A percentile compares a stretch with the other conserved stretches of the same genome.
Evolutionary conservation across 768 basidiomycete genomes (phyloP).

Genomic region (Xanthoconium stramineum): DNA sequence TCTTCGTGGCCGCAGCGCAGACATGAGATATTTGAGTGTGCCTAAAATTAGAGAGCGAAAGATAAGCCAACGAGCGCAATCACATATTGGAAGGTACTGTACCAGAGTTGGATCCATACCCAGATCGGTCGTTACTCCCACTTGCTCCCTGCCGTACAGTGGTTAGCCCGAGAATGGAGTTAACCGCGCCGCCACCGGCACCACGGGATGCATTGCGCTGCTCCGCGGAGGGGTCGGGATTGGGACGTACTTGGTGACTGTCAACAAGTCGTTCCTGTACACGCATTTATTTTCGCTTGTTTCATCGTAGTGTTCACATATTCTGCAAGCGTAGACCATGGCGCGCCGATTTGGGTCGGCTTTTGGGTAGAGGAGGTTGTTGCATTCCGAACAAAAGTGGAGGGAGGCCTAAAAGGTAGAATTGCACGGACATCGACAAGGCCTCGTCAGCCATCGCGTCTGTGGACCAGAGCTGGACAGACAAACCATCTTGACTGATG

Average conservation of each 20-base stretch:
- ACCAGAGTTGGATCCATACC: constrained; percentile 89
- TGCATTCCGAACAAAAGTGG: constrained; percentile 92
- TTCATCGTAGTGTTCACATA: constrained; percentile 87
- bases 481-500: constrained; percentile 26
- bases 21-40: constrained; percentile 81
- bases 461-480: constrained; percentile 1
- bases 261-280: constrained; percentile 90
- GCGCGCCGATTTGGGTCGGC: constrained; percentile 82
- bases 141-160: constrained; percentile 68
- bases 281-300: constrained; percentile 85
- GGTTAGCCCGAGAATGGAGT: background rate
- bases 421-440: background rate
- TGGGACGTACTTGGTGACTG: constrained; percentile 76
- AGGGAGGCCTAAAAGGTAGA: constrained; percentile 60
- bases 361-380: constrained; percentile 91
- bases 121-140: constrained; percentile 86
- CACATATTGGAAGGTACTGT: constrained; percentile 16
- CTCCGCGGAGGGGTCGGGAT: background rate
- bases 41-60: constrained; percentile 39
- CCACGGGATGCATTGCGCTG: background rate
- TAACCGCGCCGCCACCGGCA: constrained; percentile 14
- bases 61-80: background rate
- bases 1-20: constrained; percentile 80
- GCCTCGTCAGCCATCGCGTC: constrained; percentile 15
- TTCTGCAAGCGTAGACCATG: constrained; percentile 89